phyloP scores from a whole-genome alignment of 2,329 filamentous ascomycete species.

The Cryphonectria parasitica region DNA sequence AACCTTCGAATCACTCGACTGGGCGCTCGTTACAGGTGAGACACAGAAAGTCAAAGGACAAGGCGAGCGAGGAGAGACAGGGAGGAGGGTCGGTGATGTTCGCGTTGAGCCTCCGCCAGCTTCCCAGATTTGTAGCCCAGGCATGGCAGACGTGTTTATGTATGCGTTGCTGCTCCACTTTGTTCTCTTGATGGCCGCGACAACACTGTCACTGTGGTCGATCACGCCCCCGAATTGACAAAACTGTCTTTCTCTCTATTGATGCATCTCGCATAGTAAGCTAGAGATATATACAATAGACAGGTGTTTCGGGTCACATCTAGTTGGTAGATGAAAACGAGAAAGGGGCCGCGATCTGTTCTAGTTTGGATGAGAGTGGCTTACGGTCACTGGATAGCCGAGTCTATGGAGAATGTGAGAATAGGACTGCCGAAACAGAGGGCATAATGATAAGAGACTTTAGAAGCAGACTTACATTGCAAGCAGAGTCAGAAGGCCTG shows the following conservation, averaged over 20 bases:
- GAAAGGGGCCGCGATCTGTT: slow-evolving; percentile 2
- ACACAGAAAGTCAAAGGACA: slow-evolving; percentile 8
- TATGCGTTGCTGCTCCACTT: background rate
- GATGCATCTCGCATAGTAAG: slow-evolving; percentile 11
- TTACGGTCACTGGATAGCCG: slow-evolving; percentile 1
- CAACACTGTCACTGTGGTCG: background rate
- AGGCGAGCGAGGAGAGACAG: slow-evolving; percentile 9
- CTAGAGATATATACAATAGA: background rate
- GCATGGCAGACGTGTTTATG: background rate
- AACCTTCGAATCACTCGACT: background rate
- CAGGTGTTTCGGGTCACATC: slow-evolving; percentile 14
- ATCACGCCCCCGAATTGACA: background rate
- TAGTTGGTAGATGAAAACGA: slow-evolving; percentile 21
- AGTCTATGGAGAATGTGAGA: background rate
- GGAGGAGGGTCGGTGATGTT: background rate
- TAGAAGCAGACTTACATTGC: background rate
- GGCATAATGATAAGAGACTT: background rate
- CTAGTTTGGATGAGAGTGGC: slow-evolving; percentile 34
- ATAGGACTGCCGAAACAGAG: background rate
- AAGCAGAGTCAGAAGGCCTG: background rate
- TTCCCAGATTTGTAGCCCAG: background rate
- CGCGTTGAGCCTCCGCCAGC: background rate
- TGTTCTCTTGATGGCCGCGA: background rate
- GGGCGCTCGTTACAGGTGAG: slow-evolving; percentile 8
- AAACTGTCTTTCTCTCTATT: background rate